Percentiles rank a stretch among this genome's conserved stretches.
Conservation (phyloP, 2,329 filamentous ascomycete species). For the Grosmannia huntii region DNA sequence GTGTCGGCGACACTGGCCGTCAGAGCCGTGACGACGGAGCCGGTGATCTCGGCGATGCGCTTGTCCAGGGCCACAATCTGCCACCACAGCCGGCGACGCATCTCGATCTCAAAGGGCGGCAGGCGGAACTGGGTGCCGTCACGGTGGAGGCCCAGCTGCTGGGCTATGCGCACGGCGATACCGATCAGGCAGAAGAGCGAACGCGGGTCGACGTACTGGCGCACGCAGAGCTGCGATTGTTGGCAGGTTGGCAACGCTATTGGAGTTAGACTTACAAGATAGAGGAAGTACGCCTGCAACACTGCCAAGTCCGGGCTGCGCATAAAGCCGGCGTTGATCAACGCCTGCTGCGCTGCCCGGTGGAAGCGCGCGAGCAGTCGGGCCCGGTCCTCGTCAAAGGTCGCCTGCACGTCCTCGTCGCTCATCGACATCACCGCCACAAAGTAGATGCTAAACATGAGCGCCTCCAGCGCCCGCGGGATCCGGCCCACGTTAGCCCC, state of each 20-base stretch:
- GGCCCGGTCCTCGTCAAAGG: constrained; percentile 40
- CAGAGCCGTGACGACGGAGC: constrained; percentile 42
- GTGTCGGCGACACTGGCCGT: constrained; percentile 38
- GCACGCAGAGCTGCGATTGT: constrained; percentile 35
- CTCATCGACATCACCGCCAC: constrained; percentile 45
- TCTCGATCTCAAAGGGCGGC: constrained; percentile 50
- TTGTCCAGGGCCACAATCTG: constrained; percentile 55
- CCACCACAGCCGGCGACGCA: constrained; percentile 65
- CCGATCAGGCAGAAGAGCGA: constrained; percentile 50
- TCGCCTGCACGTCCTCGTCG: constrained; percentile 36
- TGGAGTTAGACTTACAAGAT: constrained; percentile 37
- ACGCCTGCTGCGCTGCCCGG: constrained; percentile 47
- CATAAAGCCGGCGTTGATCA: constrained; percentile 55
- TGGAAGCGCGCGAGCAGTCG: constrained; percentile 40
- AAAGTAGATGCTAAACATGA: constrained; percentile 56
- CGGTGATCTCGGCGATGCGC: constrained; percentile 54
- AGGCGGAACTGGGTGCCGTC: constrained; percentile 41
- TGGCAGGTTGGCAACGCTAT: constrained; percentile 16
- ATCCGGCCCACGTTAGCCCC: constrained; percentile 41
- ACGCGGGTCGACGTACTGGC: constrained; percentile 46
- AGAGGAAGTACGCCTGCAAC: constrained; percentile 55
- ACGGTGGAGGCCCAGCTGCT: constrained; percentile 55
- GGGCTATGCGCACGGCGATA: constrained; percentile 53
- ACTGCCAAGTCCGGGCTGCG: constrained; percentile 50
- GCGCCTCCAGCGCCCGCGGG: constrained; percentile 44